phyloP scores from a whole-genome alignment of 2,329 filamentous ascomycete species.

The Cytospora paraplurivora region DNA sequence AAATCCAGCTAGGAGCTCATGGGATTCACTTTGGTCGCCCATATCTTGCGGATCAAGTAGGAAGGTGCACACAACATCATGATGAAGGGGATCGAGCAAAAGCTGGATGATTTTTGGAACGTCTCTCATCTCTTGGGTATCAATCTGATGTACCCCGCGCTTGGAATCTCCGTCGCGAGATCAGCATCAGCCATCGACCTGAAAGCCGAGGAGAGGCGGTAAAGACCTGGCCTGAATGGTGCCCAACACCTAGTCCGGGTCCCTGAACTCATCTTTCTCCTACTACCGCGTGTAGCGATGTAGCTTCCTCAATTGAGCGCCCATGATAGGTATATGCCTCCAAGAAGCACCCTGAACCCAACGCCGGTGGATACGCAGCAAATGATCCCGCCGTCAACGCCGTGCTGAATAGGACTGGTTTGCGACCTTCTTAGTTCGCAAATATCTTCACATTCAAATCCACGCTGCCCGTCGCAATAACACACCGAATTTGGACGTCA shows the following conservation, averaged over 20 bases:
- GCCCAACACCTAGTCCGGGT: neutral
- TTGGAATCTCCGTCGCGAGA: conserved; percentile 9
- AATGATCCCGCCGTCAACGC: conserved; percentile 11
- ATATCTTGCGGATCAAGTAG: neutral
- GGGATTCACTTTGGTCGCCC: too few species aligned
- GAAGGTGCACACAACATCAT: too few species aligned
- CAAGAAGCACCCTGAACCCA: conserved; percentile 1
- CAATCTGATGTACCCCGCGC: conserved; percentile 18
- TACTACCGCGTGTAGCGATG: neutral
- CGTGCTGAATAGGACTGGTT: conserved; percentile 6
- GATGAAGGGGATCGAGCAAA: neutral
- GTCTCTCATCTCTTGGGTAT: conserved; percentile 18
- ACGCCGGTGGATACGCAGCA: neutral
- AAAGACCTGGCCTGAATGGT: neutral
- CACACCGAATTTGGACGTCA: conserved; percentile 73
- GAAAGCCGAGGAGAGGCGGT: conserved; percentile 5
- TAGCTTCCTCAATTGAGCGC: neutral
- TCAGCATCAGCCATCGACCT: conserved; percentile 18
- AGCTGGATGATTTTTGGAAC: neutral
- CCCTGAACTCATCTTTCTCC: neutral
- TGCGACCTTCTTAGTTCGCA: conserved; percentile 50
- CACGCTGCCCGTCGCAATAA: conserved; percentile 85
- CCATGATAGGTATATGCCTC: neutral
- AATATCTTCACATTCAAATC: conserved; percentile 80
- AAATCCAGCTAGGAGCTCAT: too few species aligned